Evolutionary conservation across 2,329 filamentous ascomycete species (phyloP).

Genomic region (Colletotrichum orchidophilum): DNA sequence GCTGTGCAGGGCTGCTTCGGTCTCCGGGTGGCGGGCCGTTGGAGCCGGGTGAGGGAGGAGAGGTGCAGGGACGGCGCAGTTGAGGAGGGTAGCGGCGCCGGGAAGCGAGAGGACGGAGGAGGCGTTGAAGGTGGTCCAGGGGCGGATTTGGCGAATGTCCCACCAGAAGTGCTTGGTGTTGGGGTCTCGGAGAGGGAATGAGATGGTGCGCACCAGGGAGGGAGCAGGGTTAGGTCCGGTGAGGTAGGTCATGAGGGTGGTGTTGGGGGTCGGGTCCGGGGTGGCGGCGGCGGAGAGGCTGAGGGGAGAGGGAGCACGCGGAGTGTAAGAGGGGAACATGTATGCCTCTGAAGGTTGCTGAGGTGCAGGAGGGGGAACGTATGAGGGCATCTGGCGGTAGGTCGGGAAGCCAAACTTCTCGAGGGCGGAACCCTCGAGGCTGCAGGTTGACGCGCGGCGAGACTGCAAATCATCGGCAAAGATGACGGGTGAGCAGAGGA

Average conservation of each 20-base stretch:
- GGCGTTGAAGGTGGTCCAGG: constrained; percentile 84
- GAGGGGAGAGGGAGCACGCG: constrained; percentile 57
- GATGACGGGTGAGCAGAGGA: constrained; percentile 74
- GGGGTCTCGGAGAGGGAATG: constrained; percentile 72
- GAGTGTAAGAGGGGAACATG: constrained; percentile 55
- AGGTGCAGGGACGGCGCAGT: constrained; percentile 70
- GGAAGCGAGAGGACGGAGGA: constrained; percentile 77
- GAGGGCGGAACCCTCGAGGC: constrained; percentile 72
- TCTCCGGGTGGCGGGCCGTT: constrained; percentile 76
- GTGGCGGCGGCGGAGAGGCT: constrained; percentile 49
- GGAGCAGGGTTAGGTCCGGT: constrained; percentile 83
- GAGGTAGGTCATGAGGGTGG: constrained; percentile 81
- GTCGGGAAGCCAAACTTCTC: constrained; percentile 84
- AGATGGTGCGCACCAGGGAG: constrained; percentile 81
- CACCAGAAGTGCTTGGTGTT: constrained; percentile 91
- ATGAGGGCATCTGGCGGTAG: constrained; percentile 78
- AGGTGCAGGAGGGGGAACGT: constrained; percentile 48
- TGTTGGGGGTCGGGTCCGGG: constrained; percentile 62
- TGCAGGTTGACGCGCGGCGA: constrained; percentile 73
- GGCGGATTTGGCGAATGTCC: constrained; percentile 88
- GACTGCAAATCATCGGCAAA: constrained; percentile 58
- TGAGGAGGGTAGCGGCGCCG: constrained; percentile 76
- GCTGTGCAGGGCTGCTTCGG: constrained; percentile 77
- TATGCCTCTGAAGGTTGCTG: constrained; percentile 51
- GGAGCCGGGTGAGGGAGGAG: constrained; percentile 68